Evolutionary conservation across 1,284 basidiomycete genomes (phyloP).

Genomic region (Tilletia horrida): DNA sequence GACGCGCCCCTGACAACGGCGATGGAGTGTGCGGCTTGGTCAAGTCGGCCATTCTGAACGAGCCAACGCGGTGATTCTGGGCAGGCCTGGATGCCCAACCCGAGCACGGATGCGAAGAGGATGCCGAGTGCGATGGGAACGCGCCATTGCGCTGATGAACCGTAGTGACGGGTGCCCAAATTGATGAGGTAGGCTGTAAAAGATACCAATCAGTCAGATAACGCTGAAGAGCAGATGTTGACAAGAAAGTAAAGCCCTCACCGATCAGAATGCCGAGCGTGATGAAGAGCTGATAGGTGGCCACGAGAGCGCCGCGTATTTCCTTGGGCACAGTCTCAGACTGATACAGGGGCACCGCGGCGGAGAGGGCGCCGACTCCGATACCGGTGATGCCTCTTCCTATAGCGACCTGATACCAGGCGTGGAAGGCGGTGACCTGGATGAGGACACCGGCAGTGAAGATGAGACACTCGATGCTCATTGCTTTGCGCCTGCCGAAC

Average conservation of each 20-base stretch:
- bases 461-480: constrained; percentile 67
- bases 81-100: constrained; percentile 70
- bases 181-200: constrained; percentile 60
- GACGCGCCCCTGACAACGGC: constrained; percentile 62
- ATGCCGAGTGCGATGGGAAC: constrained; percentile 69
- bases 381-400: constrained; percentile 66
- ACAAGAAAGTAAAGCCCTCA: no score
- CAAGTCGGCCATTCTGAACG: constrained; percentile 59
- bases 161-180: constrained; percentile 45
- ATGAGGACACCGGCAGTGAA: constrained; percentile 71
- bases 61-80: constrained; percentile 73
- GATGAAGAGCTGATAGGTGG: constrained; percentile 62
- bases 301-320: constrained; percentile 71
- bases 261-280: constrained; percentile 27
- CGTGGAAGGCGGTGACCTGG: constrained; percentile 51
- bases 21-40: constrained; percentile 62
- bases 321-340: constrained; percentile 73
- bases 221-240: no score
- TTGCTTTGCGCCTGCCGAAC: constrained; percentile 69
- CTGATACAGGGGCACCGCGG: constrained; percentile 73
- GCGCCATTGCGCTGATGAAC: constrained; percentile 62
- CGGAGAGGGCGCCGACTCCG: constrained; percentile 59
- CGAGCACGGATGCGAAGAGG: constrained; percentile 67
- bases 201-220: no score
- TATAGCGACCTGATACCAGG: constrained; percentile 59